These are phyloP conservation scores for Diaporthe amygdali DNA, from an alignment of 2,329 filamentous ascomycete genomes.

Conservation along the genomic window DNA sequence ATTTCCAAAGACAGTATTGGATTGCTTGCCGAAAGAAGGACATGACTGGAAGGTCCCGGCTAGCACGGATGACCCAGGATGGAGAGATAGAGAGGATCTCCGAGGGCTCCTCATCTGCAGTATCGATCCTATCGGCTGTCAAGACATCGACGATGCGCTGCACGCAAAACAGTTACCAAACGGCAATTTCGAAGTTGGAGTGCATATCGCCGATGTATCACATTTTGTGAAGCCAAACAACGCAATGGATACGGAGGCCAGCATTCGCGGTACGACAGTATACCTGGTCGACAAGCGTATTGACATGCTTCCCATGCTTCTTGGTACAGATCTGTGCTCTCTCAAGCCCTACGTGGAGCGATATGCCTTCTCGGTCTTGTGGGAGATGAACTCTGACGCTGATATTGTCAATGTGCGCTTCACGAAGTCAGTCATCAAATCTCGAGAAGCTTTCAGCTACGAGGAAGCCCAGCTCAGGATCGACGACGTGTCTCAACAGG, in stretches of 20 bases:
- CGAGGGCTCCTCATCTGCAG: constrained; percentile 90
- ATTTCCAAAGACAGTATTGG: constrained; percentile 93
- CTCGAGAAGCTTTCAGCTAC: constrained; percentile 96
- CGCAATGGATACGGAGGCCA: constrained; percentile 95
- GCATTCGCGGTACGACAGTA: constrained; percentile 91
- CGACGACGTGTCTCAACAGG: constrained; percentile 84
- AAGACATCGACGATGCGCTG: constrained; percentile 97
- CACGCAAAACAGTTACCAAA: constrained; percentile 86
- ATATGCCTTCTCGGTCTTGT: constrained; percentile 82
- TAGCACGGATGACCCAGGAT: constrained; percentile 81
- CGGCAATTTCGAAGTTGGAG: constrained; percentile 93
- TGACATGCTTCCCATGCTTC: constrained; percentile 96
- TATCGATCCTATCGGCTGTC: constrained; percentile 94
- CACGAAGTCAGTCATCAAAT: constrained; percentile 97
- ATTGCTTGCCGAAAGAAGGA: constrained; percentile 89
- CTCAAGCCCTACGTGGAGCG: constrained; percentile 98
- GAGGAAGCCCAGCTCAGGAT: constrained; percentile 94
- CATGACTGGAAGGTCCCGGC: constrained; percentile 92
- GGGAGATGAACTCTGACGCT: constrained; percentile 87
- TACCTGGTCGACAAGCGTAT: constrained; percentile 99
- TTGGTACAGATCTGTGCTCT: constrained; percentile 95
- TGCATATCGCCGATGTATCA: constrained; percentile 99
- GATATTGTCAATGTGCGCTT: constrained; percentile 87
- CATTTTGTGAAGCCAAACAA: constrained; percentile 98
- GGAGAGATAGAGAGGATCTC: constrained; percentile 84